Evolutionary conservation across 2,329 filamentous ascomycete species (phyloP).

Genomic region (Paracoccidioides lutzii): DNA sequence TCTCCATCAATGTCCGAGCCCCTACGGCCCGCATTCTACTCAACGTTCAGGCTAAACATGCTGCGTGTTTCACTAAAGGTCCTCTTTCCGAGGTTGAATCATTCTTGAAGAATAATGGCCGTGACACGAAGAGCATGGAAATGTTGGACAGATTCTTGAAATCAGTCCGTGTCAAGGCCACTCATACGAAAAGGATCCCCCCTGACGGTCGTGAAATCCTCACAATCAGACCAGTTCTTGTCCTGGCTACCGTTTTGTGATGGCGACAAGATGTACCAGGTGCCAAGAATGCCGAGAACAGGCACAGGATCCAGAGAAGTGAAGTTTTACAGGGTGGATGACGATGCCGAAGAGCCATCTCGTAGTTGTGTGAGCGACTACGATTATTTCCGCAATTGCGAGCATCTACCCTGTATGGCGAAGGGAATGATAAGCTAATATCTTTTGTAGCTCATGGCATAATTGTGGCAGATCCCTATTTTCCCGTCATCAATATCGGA

Average conservation of each 20-base stretch:
- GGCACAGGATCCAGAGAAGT: background rate
- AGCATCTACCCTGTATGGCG: constrained; percentile 10
- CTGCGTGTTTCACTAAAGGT: constrained; percentile 43
- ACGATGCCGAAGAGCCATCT: constrained; percentile 10
- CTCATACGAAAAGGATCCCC: background rate
- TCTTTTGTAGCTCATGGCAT: constrained; percentile 26
- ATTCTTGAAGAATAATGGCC: background rate
- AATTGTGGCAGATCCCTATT: constrained; percentile 20
- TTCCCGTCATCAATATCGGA: constrained; percentile 57
- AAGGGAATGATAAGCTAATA: constrained; percentile 1
- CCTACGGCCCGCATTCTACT: constrained; percentile 45
- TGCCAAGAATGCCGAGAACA: background rate
- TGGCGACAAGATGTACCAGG: background rate
- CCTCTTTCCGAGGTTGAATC: constrained; percentile 27
- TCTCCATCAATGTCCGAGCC: constrained; percentile 48
- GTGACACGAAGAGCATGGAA: background rate
- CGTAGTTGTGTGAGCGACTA: constrained; percentile 38
- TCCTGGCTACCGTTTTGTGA: background rate
- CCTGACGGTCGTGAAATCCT: background rate
- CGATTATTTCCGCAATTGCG: constrained; percentile 37
- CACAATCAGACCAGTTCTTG: background rate
- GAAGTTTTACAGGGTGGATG: constrained; percentile 38
- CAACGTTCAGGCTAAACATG: constrained; percentile 50
- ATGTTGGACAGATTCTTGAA: background rate
- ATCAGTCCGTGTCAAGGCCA: background rate